These are phyloP conservation scores for Trichocomaceae sp. DNA, from an alignment of 2,329 filamentous ascomycete species.

Conservation along the genomic window DNA sequence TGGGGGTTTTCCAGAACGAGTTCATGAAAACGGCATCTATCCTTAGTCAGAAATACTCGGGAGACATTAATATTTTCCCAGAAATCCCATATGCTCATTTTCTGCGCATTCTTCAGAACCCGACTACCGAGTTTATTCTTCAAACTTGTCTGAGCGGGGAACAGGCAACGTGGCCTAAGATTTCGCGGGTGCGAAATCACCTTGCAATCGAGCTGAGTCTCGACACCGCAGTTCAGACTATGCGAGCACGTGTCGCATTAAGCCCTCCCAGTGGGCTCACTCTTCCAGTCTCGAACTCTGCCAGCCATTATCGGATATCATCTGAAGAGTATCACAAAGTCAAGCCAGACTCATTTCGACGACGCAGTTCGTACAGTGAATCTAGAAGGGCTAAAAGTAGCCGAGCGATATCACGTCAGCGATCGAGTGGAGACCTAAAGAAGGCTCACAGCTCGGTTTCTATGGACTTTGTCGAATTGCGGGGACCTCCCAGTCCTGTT, in stretches of 20 bases:
- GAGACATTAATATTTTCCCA: conserved; percentile 90
- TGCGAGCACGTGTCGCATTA: conserved; percentile 35
- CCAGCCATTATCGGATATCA: neutral
- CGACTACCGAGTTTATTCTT: conserved; percentile 78
- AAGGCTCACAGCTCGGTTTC: conserved; percentile 18
- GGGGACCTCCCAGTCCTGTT: conserved; percentile 7
- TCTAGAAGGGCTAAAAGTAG: conserved; percentile 15
- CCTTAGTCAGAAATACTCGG: conserved; percentile 83
- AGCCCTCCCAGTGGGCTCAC: conserved; percentile 20
- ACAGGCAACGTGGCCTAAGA: conserved; percentile 82
- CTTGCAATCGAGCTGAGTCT: conserved; percentile 83
- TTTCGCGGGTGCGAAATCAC: conserved; percentile 77
- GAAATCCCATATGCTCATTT: conserved; percentile 69
- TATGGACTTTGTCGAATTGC: conserved; percentile 11
- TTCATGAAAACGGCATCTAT: conserved; percentile 74
- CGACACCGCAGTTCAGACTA: conserved; percentile 34
- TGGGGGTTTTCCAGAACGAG: conserved; percentile 72
- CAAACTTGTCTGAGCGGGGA: conserved; percentile 71
- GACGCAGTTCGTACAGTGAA: conserved; percentile 28
- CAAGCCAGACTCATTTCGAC: neutral
- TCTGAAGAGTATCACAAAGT: neutral
- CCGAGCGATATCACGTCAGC: conserved; percentile 10
- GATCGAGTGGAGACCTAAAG: conserved; percentile 12
- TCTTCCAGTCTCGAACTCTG: neutral
- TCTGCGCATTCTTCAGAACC: conserved; percentile 72